phyloP scores from a whole-genome alignment of 306 rosid genomes.

The Rosa rugosa region DNA sequence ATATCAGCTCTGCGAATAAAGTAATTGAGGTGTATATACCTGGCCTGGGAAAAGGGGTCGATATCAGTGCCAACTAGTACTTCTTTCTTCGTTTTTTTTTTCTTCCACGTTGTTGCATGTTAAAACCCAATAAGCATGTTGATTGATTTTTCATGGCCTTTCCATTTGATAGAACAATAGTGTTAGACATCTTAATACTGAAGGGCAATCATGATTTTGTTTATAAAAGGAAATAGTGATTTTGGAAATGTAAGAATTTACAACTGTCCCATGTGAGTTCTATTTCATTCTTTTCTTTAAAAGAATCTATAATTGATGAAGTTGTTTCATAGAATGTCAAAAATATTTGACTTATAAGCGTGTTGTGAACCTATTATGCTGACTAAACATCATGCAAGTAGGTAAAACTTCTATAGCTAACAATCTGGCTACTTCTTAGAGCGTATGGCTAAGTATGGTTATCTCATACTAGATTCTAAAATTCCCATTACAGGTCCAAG shows the following conservation, averaged over 20 bases:
- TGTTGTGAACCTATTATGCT: neutral
- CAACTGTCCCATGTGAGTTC: neutral
- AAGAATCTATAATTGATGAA: neutral
- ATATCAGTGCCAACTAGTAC: neutral
- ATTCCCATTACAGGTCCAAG: constrained; percentile 30
- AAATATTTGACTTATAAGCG: neutral
- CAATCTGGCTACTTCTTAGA: neutral
- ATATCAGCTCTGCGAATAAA: neutral
- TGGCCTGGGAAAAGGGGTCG: neutral
- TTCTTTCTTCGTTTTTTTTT: neutral
- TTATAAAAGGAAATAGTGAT: neutral
- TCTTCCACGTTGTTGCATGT: neutral
- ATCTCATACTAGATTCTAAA: neutral
- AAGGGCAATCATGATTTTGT: neutral
- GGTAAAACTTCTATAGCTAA: neutral
- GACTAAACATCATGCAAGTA: neutral
- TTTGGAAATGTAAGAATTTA: neutral
- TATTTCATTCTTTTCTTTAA: neutral
- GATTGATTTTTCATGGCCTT: neutral
- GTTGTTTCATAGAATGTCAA: neutral
- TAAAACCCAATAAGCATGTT: neutral
- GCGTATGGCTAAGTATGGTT: neutral
- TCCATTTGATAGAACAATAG: neutral
- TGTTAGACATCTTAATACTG: too few relatives aligned
- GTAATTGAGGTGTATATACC: neutral